Conservation (phyloP, 352 stramenopile genomes). For the Globisporangium viniferum region DNA sequence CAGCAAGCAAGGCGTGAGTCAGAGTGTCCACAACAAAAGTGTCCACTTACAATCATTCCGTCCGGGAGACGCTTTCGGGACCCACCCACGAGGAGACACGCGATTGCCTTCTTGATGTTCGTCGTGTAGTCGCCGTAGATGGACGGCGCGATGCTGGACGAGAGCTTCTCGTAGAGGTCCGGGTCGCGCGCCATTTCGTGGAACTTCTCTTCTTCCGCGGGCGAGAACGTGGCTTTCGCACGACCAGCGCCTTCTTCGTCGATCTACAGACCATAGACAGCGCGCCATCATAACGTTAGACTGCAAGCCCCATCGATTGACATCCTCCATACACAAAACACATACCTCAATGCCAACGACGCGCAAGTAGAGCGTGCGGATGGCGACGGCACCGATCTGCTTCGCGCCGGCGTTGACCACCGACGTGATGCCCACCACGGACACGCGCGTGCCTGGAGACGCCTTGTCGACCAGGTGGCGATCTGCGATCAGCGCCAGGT, state of each 20-base stretch:
- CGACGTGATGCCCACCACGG: constrained; percentile 94
- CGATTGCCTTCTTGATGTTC: constrained; percentile 97
- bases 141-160: constrained; percentile 88
- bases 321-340: background rate
- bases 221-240: constrained; percentile 92
- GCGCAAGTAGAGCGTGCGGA: constrained; percentile 93
- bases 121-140: constrained; percentile 96
- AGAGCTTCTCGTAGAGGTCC: constrained; percentile 93
- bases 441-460: constrained; percentile 94
- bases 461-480: constrained; percentile 94
- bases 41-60: constrained; percentile 86
- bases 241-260: constrained; percentile 91
- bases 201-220: constrained; percentile 97
- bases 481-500: constrained; percentile 93
- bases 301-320: too few species aligned
- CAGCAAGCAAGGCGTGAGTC: background rate
- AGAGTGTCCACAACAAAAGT: background rate
- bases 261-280: constrained; percentile 28
- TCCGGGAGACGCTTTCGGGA: constrained; percentile 94
- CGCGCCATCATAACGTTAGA: background rate
- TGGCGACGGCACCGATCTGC: constrained; percentile 77
- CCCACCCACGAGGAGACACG: constrained; percentile 94
- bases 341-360: constrained; percentile 93
- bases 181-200: constrained; percentile 86
- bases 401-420: constrained; percentile 86